Conservation (phyloP, 208 protist genomes). For the Trypanosoma boissoni region DNA sequence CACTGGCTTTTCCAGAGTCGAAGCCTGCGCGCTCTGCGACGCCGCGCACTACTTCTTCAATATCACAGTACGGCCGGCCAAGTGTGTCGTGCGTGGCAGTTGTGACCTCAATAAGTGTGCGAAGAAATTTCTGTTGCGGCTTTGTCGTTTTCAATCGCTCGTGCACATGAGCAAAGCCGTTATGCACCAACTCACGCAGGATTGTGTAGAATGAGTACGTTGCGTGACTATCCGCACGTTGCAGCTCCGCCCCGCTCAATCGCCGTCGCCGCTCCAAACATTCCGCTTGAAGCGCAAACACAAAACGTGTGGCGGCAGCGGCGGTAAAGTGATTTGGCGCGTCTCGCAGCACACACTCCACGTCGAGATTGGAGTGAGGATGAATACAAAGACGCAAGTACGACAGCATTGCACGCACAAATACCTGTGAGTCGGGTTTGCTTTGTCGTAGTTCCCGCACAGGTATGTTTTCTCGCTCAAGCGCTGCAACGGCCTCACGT, state of each 20-base stretch:
- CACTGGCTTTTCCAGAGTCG: slow-evolving; percentile 26
- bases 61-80: slow-evolving; percentile 32
- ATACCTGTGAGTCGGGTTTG: slow-evolving; percentile 29
- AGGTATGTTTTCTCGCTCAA: slow-evolving; percentile 51
- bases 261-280: slow-evolving; percentile 25
- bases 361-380: slow-evolving; percentile 53
- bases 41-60: slow-evolving; percentile 39
- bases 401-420: slow-evolving; percentile 46
- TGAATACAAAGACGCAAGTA: slow-evolving; percentile 59
- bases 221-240: slow-evolving; percentile 21
- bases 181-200: slow-evolving; percentile 47
- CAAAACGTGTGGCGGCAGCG: slow-evolving; percentile 34
- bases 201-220: slow-evolving; percentile 52
- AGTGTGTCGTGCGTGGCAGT: slow-evolving; percentile 38
- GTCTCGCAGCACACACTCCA: slow-evolving; percentile 44
- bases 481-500: slow-evolving; percentile 27
- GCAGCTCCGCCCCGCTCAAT: slow-evolving; percentile 14
- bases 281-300: slow-evolving; percentile 43
- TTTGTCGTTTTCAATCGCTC: slow-evolving; percentile 38
- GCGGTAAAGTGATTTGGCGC: slow-evolving; percentile 39
- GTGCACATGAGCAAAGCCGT: slow-evolving; percentile 36
- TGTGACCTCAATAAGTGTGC: slow-evolving; percentile 34
- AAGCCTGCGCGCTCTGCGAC: slow-evolving; percentile 47
- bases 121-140: slow-evolving; percentile 39
- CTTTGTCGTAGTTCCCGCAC: slow-evolving; percentile 38